Evolutionary conservation across 169 alveolate genomes (phyloP).

Genomic region (Babesia sp.): DNA sequence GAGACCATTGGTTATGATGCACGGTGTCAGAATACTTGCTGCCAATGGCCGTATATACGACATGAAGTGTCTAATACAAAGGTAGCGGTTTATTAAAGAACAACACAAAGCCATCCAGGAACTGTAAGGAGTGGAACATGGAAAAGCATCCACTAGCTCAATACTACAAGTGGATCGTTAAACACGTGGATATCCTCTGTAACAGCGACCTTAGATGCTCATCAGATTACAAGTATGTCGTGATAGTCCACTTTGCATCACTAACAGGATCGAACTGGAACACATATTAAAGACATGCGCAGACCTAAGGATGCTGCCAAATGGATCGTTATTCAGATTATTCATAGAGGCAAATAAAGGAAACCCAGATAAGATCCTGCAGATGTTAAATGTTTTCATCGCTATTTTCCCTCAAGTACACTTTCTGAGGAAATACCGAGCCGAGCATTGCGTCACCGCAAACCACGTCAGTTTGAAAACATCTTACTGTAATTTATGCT

Average conservation of each 20-base stretch:
- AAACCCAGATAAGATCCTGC: neutral
- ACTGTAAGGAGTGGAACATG: constrained; percentile 65
- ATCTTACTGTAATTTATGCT: neutral
- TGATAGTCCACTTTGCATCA: neutral
- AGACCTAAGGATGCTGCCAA: constrained; percentile 40
- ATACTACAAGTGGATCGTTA: constrained; percentile 51
- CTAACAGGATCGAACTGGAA: constrained; percentile 53
- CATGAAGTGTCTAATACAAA: constrained; percentile 28
- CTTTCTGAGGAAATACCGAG: constrained; percentile 20
- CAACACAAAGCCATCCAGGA: neutral
- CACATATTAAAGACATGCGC: constrained; percentile 42
- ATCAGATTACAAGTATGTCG: neutral
- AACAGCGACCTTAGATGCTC: neutral
- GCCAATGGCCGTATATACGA: constrained; percentile 3
- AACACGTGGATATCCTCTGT: constrained; percentile 35
- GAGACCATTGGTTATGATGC: constrained; percentile 54
- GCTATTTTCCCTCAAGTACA: constrained; percentile 4
- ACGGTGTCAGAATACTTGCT: constrained; percentile 42
- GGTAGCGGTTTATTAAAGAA: neutral
- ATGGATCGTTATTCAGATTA: constrained; percentile 23
- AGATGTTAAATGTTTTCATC: constrained; percentile 1
- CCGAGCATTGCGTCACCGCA: neutral
- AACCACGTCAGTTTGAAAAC: neutral
- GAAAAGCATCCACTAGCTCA: constrained; percentile 59
- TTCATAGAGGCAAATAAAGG: constrained; percentile 6